Conservation (phyloP, 163 green algal species). For the Prototheca stagnorum region DNA sequence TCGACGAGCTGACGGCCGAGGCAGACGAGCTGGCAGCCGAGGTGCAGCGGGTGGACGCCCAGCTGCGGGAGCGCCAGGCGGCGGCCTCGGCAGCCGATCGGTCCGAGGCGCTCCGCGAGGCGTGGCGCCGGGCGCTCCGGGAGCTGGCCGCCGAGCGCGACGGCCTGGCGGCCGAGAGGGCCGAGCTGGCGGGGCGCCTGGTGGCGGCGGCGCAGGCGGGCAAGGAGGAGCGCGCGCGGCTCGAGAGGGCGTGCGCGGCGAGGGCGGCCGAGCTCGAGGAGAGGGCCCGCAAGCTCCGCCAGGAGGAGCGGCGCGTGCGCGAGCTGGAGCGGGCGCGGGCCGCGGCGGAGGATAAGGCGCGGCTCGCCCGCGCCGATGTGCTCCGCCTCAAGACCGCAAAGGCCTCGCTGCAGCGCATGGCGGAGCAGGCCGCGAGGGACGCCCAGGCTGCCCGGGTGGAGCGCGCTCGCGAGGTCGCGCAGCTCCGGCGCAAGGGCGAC, state of each 20-base stretch:
- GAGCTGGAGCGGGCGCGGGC: slow-evolving; percentile 50
- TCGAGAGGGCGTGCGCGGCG: slow-evolving; percentile 35
- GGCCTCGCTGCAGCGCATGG: slow-evolving; percentile 14
- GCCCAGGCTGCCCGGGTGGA: slow-evolving; percentile 15
- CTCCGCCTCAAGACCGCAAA: slow-evolving; percentile 60
- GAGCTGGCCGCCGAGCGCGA: slow-evolving; percentile 31
- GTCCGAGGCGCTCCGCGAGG: slow-evolving; percentile 12
- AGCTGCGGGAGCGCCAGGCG: slow-evolving; percentile 26
- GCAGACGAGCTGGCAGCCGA: slow-evolving; percentile 5
- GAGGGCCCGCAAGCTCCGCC: slow-evolving; percentile 30
- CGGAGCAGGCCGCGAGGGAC: background rate
- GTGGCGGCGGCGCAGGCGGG: slow-evolving; percentile 31
- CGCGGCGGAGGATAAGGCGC: slow-evolving; percentile 31
- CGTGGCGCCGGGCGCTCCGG: slow-evolving; percentile 28
- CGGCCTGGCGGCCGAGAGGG: slow-evolving; percentile 41
- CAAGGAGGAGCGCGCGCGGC: slow-evolving; percentile 43
- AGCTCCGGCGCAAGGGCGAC: slow-evolving; percentile 35
- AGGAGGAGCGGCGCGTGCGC: slow-evolving; percentile 32
- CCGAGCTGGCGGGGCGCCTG: slow-evolving; percentile 37
- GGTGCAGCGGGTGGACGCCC: slow-evolving; percentile 1
- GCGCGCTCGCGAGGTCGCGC: slow-evolving; percentile 40
- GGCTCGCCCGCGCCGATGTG: slow-evolving; percentile 49
- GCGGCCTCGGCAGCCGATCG: slow-evolving; percentile 4
- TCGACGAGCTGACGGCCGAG: slow-evolving; percentile 4
- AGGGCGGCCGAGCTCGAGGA: slow-evolving; percentile 34